phyloP scores from a whole-genome alignment of 2,329 filamentous ascomycete genomes.

The Phaeomoniella chlamydospora region DNA sequence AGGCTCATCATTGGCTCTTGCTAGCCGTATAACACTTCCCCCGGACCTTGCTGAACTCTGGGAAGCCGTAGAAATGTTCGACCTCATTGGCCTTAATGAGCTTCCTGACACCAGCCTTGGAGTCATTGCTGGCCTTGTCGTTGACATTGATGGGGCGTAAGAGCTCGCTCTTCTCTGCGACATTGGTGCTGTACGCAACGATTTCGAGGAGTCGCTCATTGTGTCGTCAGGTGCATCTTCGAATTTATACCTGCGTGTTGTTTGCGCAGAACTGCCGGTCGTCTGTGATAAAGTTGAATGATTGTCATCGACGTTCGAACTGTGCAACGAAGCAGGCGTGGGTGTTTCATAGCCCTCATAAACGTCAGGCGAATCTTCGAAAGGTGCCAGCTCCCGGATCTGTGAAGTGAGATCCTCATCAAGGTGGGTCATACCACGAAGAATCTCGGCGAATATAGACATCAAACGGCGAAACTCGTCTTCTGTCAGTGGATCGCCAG shows the following conservation, averaged over 20 bases:
- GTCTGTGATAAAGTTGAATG: neutral
- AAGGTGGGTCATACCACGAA: slow-evolving; percentile 59
- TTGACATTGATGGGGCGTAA: neutral
- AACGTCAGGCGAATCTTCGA: neutral
- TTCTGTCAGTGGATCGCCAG: slow-evolving; percentile 52
- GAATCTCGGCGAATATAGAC: slow-evolving; percentile 66
- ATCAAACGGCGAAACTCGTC: slow-evolving; percentile 63
- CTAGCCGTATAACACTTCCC: slow-evolving; percentile 24
- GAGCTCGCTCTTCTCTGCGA: neutral
- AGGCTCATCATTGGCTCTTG: slow-evolving; percentile 13
- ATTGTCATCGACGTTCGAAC: neutral
- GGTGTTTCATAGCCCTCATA: neutral
- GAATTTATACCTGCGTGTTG: neutral
- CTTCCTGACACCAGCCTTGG: neutral
- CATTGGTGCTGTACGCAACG: slow-evolving; percentile 1
- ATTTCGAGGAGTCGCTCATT: neutral
- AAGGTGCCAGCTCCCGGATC: neutral
- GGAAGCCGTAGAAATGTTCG: neutral
- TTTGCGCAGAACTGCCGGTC: neutral
- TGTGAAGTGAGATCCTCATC: slow-evolving; percentile 36
- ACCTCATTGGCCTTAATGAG: neutral
- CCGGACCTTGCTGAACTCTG: slow-evolving; percentile 16
- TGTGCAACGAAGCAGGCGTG: neutral
- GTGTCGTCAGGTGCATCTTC: neutral
- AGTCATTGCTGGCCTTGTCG: neutral